A percentile compares a stretch with the other conserved stretches of the same genome.
Conservation (phyloP, 345 rosid species). For the Camelina laxa region DNA sequence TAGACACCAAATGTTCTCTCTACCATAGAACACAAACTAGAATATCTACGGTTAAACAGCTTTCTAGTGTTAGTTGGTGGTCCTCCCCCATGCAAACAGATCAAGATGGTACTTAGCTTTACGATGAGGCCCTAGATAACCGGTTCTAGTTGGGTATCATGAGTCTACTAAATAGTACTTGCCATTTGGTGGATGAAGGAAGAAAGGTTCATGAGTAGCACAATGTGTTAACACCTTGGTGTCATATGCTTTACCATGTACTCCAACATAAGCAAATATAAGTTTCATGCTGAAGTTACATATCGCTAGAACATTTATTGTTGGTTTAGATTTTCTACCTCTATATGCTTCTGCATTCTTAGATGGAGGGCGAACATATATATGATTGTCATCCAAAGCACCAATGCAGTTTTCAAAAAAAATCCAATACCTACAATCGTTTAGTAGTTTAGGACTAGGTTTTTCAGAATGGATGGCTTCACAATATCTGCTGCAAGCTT, state of each 20-base stretch:
- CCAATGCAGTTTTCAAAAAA: too few species aligned
- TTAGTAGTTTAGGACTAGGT: too few species aligned
- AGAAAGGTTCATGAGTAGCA: neutral
- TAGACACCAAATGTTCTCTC: too few species aligned
- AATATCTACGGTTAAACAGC: too few species aligned
- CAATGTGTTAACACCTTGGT: neutral
- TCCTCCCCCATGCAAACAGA: too few species aligned
- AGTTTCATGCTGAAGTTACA: neutral
- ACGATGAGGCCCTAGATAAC: neutral
- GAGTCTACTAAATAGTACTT: neutral
- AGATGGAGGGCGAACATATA: neutral
- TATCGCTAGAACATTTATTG: neutral
- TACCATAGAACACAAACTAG: too few species aligned
- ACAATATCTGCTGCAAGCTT: too few species aligned
- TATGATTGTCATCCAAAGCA: neutral
- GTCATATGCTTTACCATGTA: neutral
- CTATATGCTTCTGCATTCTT: neutral
- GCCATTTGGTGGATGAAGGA: neutral
- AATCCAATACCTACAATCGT: too few species aligned
- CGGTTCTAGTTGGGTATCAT: neutral
- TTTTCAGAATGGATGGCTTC: too few species aligned
- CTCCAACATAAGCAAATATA: neutral
- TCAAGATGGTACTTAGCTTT: too few species aligned
- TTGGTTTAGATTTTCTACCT: neutral
- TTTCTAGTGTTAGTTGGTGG: too few species aligned